A percentile compares a stretch with the other conserved stretches of the same genome.
Conservation (phyloP, 257 asterid species). For the Ehretia macrophylla region DNA sequence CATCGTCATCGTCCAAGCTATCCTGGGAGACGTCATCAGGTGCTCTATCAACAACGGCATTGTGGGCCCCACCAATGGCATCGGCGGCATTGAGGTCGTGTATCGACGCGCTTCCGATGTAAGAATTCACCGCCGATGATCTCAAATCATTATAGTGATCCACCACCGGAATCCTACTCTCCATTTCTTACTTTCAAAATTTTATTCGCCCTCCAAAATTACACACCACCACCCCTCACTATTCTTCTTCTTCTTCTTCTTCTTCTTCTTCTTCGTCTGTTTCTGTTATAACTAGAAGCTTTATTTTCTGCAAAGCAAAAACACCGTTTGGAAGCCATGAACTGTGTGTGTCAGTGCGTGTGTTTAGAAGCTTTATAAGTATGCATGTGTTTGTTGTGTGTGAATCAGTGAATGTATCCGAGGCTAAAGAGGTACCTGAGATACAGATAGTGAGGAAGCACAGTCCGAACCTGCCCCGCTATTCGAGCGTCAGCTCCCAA, state of each 20-base stretch:
- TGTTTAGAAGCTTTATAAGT: not conserved
- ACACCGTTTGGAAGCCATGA: not conserved
- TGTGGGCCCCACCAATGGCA: not conserved
- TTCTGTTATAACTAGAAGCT: no score
- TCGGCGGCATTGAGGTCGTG: not conserved
- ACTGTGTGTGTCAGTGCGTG: not conserved
- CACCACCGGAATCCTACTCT: not conserved
- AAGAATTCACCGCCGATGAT: not conserved
- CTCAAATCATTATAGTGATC: not conserved
- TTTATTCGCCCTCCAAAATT: not conserved
- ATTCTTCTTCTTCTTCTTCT: not conserved
- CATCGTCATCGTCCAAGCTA: constrained; percentile 2
- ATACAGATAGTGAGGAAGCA: not conserved
- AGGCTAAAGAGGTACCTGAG: not conserved
- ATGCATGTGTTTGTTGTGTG: no score
- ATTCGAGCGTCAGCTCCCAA: not conserved
- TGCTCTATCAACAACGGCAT: not conserved
- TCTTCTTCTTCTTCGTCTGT: not conserved
- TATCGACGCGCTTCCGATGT: not conserved
- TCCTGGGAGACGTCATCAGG: not conserved
- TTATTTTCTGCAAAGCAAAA: not conserved
- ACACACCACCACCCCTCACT: not conserved
- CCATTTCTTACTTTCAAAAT: not conserved
- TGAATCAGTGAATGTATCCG: not conserved
- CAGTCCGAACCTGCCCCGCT: not conserved